Evolutionary conservation across 1,139 yeast genomes (phyloP), one percentile per base, ranked within the genome.

Genomic region (Meyerozyma sp.): DNA sequence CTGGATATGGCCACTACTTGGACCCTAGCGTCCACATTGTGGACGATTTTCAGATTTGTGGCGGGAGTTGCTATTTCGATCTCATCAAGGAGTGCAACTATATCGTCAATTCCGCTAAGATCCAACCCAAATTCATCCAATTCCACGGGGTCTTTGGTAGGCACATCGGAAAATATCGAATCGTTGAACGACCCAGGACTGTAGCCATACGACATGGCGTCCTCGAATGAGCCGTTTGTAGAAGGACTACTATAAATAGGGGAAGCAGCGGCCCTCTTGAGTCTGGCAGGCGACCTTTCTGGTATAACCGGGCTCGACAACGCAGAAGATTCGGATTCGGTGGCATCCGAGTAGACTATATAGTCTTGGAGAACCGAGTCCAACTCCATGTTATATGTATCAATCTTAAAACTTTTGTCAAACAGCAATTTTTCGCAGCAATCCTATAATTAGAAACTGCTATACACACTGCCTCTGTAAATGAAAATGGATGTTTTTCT

Each of bases 91-190:
- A 56, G 46, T 8, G 48, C 44, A 11, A 51, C 58, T 40, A 54
- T 44, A 25, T 56, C 59, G 20, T 51, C 57, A n/a, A 51, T 47
- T 29, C 51, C 58, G 6, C 26, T 48, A 39, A 45, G 41, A 41
- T 54, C 49, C 46, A 55, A 44, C 40, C 52, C 56, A 18, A 45
- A 47, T 10, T 44, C 48, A 21, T 42, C 45, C 8, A 42, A 20
- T 8, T 32, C 40, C 4, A 36, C 39, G 4, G 42, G 36, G 5
- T 40, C 36, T 6, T n/a, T 35, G 42, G 11, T 20, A 25, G 14
- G 35, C 20, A 46, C 46, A n/a, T 45, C 46, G 10, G 62, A 56
- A 42, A 59, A 59, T 8, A 59, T 53, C 23, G 62, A 57, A 6
- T 55, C 61, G 23, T 49, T 55, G 32, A 50, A 51, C 6, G 47